Base-by-base conservation (phyloP, 441 rosid species). In the Gossypium davidsonii region DNA sequence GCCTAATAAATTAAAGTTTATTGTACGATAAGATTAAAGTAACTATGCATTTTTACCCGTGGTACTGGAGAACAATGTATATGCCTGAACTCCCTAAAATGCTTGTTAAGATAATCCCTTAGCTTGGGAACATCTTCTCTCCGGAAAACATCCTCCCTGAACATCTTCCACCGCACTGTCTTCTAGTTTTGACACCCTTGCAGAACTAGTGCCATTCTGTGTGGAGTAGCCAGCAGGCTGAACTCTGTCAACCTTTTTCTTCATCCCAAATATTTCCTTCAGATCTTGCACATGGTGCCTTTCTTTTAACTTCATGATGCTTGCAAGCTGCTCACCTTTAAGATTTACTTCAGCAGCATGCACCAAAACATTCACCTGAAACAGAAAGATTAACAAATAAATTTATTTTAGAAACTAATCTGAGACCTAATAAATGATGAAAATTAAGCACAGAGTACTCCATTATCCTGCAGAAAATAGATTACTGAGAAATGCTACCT, bases 61-160 rank as follows among this genome's bases (percentile, higher is more conserved):
- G 71, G 75, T 70, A 93, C 49, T 18, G 89, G 94, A 73, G 70
- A 34, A 75, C 94, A 86, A 60, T 83, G 75, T 52, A 77, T 65
- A 75, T 89, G 90, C 73, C 92, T 86, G 76, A 94, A 94, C 81
- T 94, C 97, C 59, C 73, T 77, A 67, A 82, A 86, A 77, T 90
- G 93, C 78, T 79, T 88, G 44, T 61, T 55, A 44, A 94, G 89
- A 80, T 88, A 94, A 20, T 83, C 81, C 80, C 82, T 79, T 79
- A 94, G 77, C 84, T 86, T 87, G 14, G 89, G 83, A 76, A 83
- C 86, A 83, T 92, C 98, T 85, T 90, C 75, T 75, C 93, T 85
- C 62, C 95, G 87, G 68, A 92, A 94, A 75, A 94, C 88, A 77
- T 94, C 92, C 92, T 68, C 86, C 91, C 15, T 85, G 85, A 53